Evolutionary conservation across 2,329 filamentous ascomycete genomes (phyloP), one percentile per base, ranked within the genome.

Genomic region (Fusarium napiforme): DNA sequence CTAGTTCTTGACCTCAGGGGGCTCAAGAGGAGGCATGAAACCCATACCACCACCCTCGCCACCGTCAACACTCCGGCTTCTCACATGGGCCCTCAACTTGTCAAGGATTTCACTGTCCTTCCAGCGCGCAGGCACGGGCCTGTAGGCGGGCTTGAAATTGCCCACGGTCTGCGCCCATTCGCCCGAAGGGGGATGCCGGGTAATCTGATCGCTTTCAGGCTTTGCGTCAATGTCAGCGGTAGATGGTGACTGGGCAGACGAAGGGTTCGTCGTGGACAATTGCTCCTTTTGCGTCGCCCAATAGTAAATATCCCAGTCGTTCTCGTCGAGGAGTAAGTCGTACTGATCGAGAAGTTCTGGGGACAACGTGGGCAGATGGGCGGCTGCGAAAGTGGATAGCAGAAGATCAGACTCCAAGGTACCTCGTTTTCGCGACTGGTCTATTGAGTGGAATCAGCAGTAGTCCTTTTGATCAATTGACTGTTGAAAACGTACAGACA

Each of bases 251-350:
- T 69, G 63, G 21, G 78, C 73, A 49, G 78, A 73, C 72, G 81
- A 66, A 53, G 81, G 79, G 77, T 81, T 77, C 72, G 84, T 81
- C 60, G 81, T 74, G 64, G 89, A 86, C 60, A 86, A 82, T 39
- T 90, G 76, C 72, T 83, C 82, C 77, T 94, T 91, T 83, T 99
- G 96, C 21, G 96, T 99, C 7, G 93, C 94, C 96, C 96, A 99
- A 88, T 99, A 99, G 87, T 99, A 99, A 71, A 99, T 98, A 82
- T 99, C 96, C 96, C 96, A 99, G 85, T 99, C 96, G 83, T 99
- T 99, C 85, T 99, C 96, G 83, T 99, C 96, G 64, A 99, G 91
- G 86, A 99, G 97, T 34, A 88, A 86, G 82, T 98, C 96, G 85
- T 96, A 98, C 83, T 97, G 90, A 77, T 89, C 84, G 77, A 98